Base-by-base conservation (phyloP, 345 rosid genomes). In the Eutrema japonicum region DNA sequence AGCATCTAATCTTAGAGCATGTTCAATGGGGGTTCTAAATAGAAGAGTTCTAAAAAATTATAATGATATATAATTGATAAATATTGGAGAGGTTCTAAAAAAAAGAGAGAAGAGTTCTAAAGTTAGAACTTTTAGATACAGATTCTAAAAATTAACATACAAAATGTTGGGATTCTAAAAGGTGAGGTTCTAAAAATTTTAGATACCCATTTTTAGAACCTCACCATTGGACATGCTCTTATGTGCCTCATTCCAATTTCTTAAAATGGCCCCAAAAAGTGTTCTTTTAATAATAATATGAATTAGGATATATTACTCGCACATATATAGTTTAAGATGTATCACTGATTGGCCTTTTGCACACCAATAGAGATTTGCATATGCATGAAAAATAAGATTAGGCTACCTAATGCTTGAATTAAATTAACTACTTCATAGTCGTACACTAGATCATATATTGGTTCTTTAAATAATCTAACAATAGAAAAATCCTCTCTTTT, bases 391-490 rank as follows among this genome's bases (percentile, higher is more conserved):
- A 54, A 53, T 8, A 57, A 57, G 68, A 77, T 77, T 77, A 77
- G 80, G 72, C 56, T 71, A 71, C 80, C 76, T 77, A 77, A 70
- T 57, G 41, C 71, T 41, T 55, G 71, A 37, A 22, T 22, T 22
- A 22, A 52, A 3, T 76, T 54, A 76, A 70, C 33, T 64, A 70
- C 64, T 64, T 30, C 49, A 38, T 48, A 18, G 22, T 18, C 22
- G 22, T 18, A 63, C 60, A 70, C 64, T 68, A 42, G 22, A 52
- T 13, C 64, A 68, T 38, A n/a, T 4, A 50, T 7, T 33, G 59
- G 41, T 60, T 51, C 22, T 60, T 50, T 32, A 59, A 8, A 54
- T 62, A 46, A 54, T 56, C 16, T 13, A 55, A 13, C 66, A 8
- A 8, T 42, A 63, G 16, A 63, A 42, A 3, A 18, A 18, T 27